Evolutionary conservation across 108 stramenopile species (phyloP), one percentile per base, ranked within the genome.

Genomic region (Chaetoceros tenuissimus): DNA sequence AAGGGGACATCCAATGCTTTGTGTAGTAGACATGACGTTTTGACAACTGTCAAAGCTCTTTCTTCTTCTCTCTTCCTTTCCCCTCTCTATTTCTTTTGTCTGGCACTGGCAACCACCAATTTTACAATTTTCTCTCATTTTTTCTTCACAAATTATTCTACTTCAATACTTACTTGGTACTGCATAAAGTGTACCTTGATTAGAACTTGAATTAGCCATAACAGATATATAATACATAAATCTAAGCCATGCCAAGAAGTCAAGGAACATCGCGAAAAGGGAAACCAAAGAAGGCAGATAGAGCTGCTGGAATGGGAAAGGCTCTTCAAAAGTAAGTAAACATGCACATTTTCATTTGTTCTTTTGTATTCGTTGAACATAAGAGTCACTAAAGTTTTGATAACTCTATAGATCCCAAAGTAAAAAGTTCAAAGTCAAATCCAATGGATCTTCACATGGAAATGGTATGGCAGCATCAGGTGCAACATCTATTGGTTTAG

Each of bases 201-300:
- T n/a, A n/a, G n/a, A n/a, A n/a, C n/a, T n/a, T n/a, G n/a, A n/a
- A n/a, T n/a, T n/a, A n/a, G n/a, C n/a, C n/a, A n/a, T n/a, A n/a
- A n/a, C n/a, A n/a, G n/a, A n/a, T n/a, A n/a, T n/a, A n/a, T n/a
- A n/a, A n/a, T n/a, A n/a, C n/a, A n/a, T n/a, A n/a, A n/a, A n/a
- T 10, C 13, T 40, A 40, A 48, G 74, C 8, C 53, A 94, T 94
- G 92, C 92, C 92, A 19, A 81, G 88, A 17, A 87, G 69, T 67
- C 84, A 89, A 80, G 92, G 92, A 55, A 94, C 92, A 23, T 85
- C 84, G 5, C 81, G 92, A 13, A 94, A 94, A 71, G 92, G 92
- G 22, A 94, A 94, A 64, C 87, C 88, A 45, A 87, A 89, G 46
- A 87, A 87, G 72, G 60, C 73, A 48, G 88, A 89, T 59, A 69